phyloP scores from a whole-genome alignment of 1,284 basidiomycete species.

The Sporisorium reilianum region DNA sequence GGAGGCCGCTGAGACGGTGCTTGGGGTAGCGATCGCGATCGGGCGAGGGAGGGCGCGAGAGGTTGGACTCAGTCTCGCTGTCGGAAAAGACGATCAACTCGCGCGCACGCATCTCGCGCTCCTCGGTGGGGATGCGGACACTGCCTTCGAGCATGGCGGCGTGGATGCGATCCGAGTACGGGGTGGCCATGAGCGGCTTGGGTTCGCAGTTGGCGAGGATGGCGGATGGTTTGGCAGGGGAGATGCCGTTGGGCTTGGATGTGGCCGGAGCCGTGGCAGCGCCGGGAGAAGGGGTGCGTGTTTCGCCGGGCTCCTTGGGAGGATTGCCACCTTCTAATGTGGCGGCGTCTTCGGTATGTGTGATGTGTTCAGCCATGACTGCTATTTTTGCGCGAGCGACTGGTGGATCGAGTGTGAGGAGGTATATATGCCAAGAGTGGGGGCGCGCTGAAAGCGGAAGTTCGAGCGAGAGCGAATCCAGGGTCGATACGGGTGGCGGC shows the following conservation, averaged over 20 bases:
- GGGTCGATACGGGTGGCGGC: constrained; percentile 1
- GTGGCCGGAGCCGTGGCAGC: constrained; percentile 9
- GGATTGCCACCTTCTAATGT: constrained; percentile 40
- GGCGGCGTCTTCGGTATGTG: constrained; percentile 45
- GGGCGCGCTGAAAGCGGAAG: background rate
- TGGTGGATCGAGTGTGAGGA: background rate
- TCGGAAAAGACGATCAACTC: constrained; percentile 56
- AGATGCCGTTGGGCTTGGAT: constrained; percentile 6
- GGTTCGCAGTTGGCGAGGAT: constrained; percentile 46
- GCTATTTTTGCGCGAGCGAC: background rate
- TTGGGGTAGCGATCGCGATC: constrained; percentile 58
- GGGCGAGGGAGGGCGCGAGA: constrained; percentile 62
- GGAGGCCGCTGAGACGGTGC: constrained; percentile 60
- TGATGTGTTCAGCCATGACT: constrained; percentile 23
- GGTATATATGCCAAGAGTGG: background rate
- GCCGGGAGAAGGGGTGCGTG: constrained; percentile 6
- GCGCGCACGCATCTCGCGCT: constrained; percentile 57
- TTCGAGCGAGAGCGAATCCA: background rate
- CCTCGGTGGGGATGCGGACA: constrained; percentile 46
- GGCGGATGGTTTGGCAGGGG: constrained; percentile 16
- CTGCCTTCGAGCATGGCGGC: constrained; percentile 46
- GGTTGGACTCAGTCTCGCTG: constrained; percentile 62
- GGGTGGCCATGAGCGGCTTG: constrained; percentile 51
- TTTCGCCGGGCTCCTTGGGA: constrained; percentile 47
- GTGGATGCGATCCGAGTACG: constrained; percentile 51